Evolutionary conservation across 768 basidiomycete genomes (phyloP).

Genomic region (Russula earlei): DNA sequence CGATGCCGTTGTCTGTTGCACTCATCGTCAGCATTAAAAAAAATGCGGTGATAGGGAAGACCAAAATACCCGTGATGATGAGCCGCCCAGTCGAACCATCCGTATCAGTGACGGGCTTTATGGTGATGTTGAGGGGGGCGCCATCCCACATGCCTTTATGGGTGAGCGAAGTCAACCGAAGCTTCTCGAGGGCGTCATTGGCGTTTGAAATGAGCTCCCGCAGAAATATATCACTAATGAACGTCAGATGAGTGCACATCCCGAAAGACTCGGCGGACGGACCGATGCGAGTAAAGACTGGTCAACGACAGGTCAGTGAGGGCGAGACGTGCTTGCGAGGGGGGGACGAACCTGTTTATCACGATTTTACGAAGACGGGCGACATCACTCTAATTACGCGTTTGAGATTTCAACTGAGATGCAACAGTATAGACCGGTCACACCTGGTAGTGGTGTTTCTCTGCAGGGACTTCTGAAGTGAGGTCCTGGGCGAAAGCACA

Average conservation of each 20-base stretch:
- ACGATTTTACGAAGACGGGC: conserved; percentile 88
- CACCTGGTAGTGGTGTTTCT: conserved; percentile 64
- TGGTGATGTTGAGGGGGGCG: conserved; percentile 78
- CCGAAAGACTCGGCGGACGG: conserved; percentile 18
- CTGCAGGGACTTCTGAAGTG: conserved; percentile 28
- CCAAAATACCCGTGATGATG: conserved; percentile 55
- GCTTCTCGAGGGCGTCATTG: conserved; percentile 94
- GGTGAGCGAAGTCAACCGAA: conserved; percentile 74
- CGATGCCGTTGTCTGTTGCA: conserved; percentile 81
- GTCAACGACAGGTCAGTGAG: conserved; percentile 16
- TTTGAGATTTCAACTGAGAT: not conserved
- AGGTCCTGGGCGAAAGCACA: conserved; percentile 36
- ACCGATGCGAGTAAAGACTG: conserved; percentile 81
- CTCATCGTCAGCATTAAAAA: not conserved
- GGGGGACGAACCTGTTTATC: conserved; percentile 59
- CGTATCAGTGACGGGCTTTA: conserved; percentile 62
- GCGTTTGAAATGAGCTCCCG: conserved; percentile 91
- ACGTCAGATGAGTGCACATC: not conserved
- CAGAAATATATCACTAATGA: conserved; percentile 69
- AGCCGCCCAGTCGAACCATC: conserved; percentile 62
- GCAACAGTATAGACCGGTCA: conserved; percentile 9
- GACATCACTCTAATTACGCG: conserved; percentile 70
- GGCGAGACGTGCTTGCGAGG: not conserved
- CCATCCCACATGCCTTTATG: conserved; percentile 66
- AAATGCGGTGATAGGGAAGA: not conserved